A percentile compares a stretch with the other conserved stretches of the same genome.
These are phyloP conservation scores for Venturia carpophila DNA, from an alignment of 2,329 filamentous ascomycete genomes.

Conservation along the genomic window DNA sequence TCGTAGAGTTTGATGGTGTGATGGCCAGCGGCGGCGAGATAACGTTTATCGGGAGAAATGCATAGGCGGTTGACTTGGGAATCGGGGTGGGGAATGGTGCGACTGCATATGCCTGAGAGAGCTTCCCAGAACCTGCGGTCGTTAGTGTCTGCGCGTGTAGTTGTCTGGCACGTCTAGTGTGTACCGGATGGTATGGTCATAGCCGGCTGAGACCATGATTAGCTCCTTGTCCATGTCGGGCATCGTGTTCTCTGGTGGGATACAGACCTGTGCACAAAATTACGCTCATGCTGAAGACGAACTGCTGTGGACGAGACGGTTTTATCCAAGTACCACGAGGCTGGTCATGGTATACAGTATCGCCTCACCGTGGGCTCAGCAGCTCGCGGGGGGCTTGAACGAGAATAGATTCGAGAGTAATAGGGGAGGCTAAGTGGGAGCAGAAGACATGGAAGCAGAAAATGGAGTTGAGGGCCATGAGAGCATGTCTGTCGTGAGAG, in stretches of 20 bases:
- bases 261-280: constrained; percentile 57
- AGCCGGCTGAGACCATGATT: constrained; percentile 46
- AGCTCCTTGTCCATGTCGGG: constrained; percentile 13
- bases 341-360: background rate
- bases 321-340: background rate
- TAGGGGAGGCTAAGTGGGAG: no score
- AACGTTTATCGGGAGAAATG: constrained; percentile 97
- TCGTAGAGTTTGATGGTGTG: constrained; percentile 97
- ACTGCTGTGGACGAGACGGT: background rate
- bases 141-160: constrained; percentile 4
- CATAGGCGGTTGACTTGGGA: constrained; percentile 97
- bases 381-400: background rate
- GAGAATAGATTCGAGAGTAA: background rate
- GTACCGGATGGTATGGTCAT: constrained; percentile 69
- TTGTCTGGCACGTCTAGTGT: background rate
- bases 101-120: constrained; percentile 91
- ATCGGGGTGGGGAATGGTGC: constrained; percentile 95
- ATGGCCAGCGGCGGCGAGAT: constrained; percentile 71
- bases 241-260: constrained; percentile 17
- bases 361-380: background rate
- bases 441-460: background rate
- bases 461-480: no score
- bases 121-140: constrained; percentile 81
- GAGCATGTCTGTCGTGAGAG: no score
- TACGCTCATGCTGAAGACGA: constrained; percentile 41